A percentile compares a stretch with the other conserved stretches of the same genome.
Evolutionary conservation across 352 stramenopile species (phyloP).

Genomic region (Lagenidium giganteum): DNA sequence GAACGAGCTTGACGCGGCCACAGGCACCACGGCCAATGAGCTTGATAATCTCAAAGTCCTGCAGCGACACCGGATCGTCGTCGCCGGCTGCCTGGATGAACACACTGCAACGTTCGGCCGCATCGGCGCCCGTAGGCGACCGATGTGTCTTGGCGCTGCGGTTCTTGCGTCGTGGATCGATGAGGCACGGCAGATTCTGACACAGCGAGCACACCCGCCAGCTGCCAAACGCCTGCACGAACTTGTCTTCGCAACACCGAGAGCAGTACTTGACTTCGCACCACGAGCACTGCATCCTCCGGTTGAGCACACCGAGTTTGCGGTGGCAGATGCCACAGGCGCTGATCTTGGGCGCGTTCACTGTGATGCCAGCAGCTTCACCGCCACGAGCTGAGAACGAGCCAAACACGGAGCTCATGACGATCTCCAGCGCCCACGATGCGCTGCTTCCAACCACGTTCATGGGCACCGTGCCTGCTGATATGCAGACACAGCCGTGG

Average conservation of each 20-base stretch:
- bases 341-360: constrained; percentile 70
- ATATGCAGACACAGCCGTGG: constrained; percentile 79
- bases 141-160: constrained; percentile 56
- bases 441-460: constrained; percentile 67
- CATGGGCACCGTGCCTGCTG: constrained; percentile 59
- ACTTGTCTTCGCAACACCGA: constrained; percentile 83
- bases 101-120: constrained; percentile 53
- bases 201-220: constrained; percentile 80
- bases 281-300: constrained; percentile 75
- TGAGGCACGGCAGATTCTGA: constrained; percentile 72
- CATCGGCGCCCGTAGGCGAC: constrained; percentile 32
- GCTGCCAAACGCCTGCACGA: constrained; percentile 66
- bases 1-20: constrained; percentile 78
- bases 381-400: constrained; percentile 69
- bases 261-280: constrained; percentile 86
- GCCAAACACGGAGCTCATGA: constrained; percentile 82
- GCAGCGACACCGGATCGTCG: constrained; percentile 64
- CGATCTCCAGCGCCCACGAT: constrained; percentile 75
- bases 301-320: constrained; percentile 75
- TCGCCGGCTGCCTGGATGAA: constrained; percentile 70
- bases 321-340: constrained; percentile 79
- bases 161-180: constrained; percentile 75
- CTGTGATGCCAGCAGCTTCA: constrained; percentile 60
- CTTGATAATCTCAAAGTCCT: constrained; percentile 97
- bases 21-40: constrained; percentile 94